Evolutionary conservation across 2,329 filamentous ascomycete genomes (phyloP), one percentile per base, ranked within the genome.

Genomic region (Lecanicillium sp.): DNA sequence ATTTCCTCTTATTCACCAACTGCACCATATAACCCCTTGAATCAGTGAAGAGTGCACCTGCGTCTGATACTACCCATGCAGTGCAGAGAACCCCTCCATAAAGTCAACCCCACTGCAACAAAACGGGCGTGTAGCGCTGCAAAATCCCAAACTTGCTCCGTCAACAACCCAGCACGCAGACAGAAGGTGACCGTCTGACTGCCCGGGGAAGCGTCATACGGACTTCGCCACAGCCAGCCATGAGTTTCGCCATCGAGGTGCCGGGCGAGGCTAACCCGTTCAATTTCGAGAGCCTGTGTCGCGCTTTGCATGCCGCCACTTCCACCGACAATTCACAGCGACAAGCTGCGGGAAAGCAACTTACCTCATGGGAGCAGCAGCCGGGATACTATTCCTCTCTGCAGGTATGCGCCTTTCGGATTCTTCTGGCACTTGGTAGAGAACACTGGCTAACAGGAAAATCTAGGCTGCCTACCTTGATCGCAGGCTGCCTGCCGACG

Each of bases 201-300:
- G 18, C 17, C 20, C 17, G 20, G 17, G 18, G 14, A 19, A 20
- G 16, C 20, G 11, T 27, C 12, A 13, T 15, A 35, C 9, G 20
- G 4, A 19, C 20, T 15, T n/a, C 33, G 11, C 17, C 17, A 22
- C 33, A 33, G 42, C n/a, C 27, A 41, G 56, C 43, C 53, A 86
- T 86, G 82, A 76, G 70, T 56, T 81, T 81, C 58, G 63, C 74
- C 43, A 78, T 94, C 55, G 87, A 94, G 65, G 79, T 87, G 43
- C 75, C 85, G 6, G 88, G 84, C 47, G 87, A 92, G 64, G 83
- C 87, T 32, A 87, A 72, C 49, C 83, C 84, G 39, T 66, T 89
- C 45, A 78, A 61, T 43, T 60, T 73, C 42, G 67, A 73, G 42
- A 75, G 80, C 54, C 71, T 89, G 18, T 78, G 76, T 53, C 73